phyloP scores from a whole-genome alignment of 1,139 yeast genomes.

The Magnusiomyces tetraspermus region DNA sequence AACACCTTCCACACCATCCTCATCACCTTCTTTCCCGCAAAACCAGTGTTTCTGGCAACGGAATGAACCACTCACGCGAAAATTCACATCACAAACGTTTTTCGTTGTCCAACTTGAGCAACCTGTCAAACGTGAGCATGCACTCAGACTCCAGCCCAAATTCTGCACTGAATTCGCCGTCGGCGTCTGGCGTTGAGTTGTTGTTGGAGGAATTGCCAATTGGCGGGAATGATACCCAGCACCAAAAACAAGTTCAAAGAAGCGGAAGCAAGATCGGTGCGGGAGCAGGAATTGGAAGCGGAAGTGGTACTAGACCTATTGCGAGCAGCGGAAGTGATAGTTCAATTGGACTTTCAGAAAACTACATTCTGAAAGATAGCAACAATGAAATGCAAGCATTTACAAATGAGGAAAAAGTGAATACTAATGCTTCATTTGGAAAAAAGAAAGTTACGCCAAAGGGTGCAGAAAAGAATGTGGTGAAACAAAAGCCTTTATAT shows the following conservation, averaged over 20 bases:
- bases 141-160: background rate
- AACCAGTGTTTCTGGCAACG: background rate
- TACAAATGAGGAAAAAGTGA: no score
- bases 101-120: background rate
- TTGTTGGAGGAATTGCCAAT: background rate
- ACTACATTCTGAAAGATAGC: background rate
- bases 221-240: no score
- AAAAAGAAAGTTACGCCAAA: no score
- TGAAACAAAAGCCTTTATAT: no score
- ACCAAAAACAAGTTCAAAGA: background rate
- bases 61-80: background rate
- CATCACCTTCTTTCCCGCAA: slow-evolving; percentile 5
- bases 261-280: no score
- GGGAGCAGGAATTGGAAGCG: background rate
- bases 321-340: no score
- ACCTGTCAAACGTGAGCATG: background rate
- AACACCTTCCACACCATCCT: background rate
- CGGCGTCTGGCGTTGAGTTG: background rate
- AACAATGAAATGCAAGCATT: background rate
- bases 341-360: background rate
- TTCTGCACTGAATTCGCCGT: background rate
- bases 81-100: background rate
- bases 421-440: no score
- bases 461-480: no score
- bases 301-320: background rate